Percentiles rank a stretch among this genome's conserved stretches.
Conservation (phyloP, 2,329 filamentous ascomycete genomes). For the Exophiala sideris region DNA sequence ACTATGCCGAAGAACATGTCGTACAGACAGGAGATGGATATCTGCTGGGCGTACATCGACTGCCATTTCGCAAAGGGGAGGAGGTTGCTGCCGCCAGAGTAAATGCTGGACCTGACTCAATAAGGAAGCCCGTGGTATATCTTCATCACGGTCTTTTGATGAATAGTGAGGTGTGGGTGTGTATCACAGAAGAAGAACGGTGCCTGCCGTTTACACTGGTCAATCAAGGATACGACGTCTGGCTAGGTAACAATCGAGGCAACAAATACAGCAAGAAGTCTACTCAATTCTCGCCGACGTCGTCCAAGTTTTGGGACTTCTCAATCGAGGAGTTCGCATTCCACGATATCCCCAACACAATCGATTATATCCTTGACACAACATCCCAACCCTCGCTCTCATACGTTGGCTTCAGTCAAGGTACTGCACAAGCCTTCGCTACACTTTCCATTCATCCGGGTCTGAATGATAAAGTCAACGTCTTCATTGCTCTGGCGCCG, state of each 20-base stretch:
- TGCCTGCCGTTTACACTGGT: conserved; percentile 86
- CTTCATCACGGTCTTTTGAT: conserved; percentile 94
- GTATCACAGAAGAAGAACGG: conserved; percentile 78
- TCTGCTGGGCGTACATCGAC: conserved; percentile 79
- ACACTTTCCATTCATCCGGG: conserved; percentile 87
- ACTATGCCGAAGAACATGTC: conserved; percentile 92
- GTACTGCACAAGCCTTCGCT: conserved; percentile 94
- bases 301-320: conserved; percentile 88
- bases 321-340: conserved; percentile 98
- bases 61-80: conserved; percentile 71
- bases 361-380: conserved; percentile 81
- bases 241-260: conserved; percentile 94
- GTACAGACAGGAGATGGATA: conserved; percentile 94
- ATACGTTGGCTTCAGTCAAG: conserved; percentile 96
- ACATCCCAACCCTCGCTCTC: conserved; percentile 81
- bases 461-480: conserved; percentile 87
- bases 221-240: conserved; percentile 91
- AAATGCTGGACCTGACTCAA: conserved; percentile 65
- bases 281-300: conserved; percentile 69
- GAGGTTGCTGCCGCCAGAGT: conserved; percentile 57
- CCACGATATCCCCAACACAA: conserved; percentile 92
- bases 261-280: conserved; percentile 99
- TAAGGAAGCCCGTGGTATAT: conserved; percentile 84
- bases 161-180: conserved; percentile 99
- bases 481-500: conserved; percentile 92